Evolutionary conservation across 345 rosid species (phyloP), one percentile per base, ranked within the genome.

Genomic region (Raphanus raphanistrum): DNA sequence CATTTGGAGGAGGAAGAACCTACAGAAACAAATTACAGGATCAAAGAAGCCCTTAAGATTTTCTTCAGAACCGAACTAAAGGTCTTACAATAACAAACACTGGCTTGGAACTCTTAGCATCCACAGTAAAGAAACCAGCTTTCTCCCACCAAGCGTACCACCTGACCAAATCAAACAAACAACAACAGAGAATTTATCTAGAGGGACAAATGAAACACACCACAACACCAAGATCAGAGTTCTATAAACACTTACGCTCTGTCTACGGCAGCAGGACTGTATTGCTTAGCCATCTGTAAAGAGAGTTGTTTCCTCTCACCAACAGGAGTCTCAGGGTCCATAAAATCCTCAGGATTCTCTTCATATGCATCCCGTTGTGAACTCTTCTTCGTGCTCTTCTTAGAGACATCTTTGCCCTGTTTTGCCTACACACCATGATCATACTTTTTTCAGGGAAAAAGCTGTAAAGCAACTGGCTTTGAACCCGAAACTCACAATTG

Each of bases 1-100:
- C 99, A 83, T 94, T 94, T 69, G 99, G 99, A 62, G 99, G 99
- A 59, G 99, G 98, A 38, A 95, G 86, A 84, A 95, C 96, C 97
- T 94, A 84, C 73, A 83, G 25, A 66, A 73, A 58, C 35, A 28
- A 70, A 29, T 31, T 33, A 74, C 3, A 16, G 2, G 16, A 63
- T 64, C 13, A 71, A 76, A 21, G 21, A 21, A 21, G 21, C 21
- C n/a, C n/a, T n/a, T n/a, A n/a, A n/a, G n/a, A n/a, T n/a, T n/a
- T n/a, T n/a, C n/a, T n/a, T n/a, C n/a, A n/a, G n/a, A n/a, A n/a
- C n/a, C n/a, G n/a, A n/a, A n/a, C n/a, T n/a, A 21, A 21, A 21
- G 21, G 21, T 21, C 21, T 85, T 86, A 92, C 98, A 75, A 95
- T 92, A 31, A 77, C 80, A 78, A 90, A 95, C 0, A 97, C 78